These are phyloP conservation scores for Microstegium vimineum DNA, from an alignment of 176 grass and related monocot genomes.

Conservation along the genomic window DNA sequence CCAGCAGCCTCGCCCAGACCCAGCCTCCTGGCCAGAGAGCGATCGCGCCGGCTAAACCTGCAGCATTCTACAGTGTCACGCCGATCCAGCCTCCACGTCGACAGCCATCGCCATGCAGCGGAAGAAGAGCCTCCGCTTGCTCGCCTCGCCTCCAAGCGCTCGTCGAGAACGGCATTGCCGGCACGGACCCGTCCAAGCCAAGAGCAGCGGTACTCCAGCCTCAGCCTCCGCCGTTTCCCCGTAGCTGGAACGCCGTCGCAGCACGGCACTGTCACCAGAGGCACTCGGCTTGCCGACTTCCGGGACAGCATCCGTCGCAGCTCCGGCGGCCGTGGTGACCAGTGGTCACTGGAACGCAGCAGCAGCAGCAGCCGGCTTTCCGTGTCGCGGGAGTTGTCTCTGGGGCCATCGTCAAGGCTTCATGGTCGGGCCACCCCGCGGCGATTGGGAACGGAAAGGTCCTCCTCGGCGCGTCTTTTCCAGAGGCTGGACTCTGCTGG, in stretches of 20 bases:
- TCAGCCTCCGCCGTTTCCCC: neutral
- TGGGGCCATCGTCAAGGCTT: no score
- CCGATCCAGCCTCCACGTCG: neutral
- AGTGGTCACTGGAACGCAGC: neutral
- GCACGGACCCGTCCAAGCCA: neutral
- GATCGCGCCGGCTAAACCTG: constrained; percentile 1
- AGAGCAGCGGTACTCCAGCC: neutral
- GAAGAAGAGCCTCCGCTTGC: neutral
- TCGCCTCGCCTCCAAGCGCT: constrained; percentile 17
- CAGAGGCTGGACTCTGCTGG: neutral
- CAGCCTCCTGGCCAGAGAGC: neutral
- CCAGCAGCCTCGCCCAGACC: neutral
- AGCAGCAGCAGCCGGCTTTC: neutral
- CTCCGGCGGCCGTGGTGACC: neutral
- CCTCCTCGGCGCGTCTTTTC: neutral
- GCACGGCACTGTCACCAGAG: neutral
- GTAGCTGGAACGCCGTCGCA: neutral
- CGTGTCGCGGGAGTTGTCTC: neutral
- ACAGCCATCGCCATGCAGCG: neutral
- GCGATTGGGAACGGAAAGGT: neutral
- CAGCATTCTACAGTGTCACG: constrained; percentile 9
- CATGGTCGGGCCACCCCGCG: neutral
- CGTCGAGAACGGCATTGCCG: constrained; percentile 14
- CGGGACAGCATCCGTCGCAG: neutral
- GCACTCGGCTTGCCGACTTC: neutral